Conservation (phyloP, 345 rosid genomes). For the Cochlearia excelsa region DNA sequence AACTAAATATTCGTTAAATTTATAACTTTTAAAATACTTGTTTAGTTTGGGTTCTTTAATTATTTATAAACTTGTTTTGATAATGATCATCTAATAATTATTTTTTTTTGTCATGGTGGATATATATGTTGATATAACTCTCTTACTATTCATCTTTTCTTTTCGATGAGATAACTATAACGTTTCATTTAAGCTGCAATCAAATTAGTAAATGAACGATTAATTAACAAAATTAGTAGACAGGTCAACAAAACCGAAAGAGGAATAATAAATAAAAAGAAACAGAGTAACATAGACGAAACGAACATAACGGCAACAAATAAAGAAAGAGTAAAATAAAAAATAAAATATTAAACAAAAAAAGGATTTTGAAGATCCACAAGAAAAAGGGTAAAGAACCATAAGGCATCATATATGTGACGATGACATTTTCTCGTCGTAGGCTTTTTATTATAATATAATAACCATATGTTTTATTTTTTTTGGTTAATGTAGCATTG, state of each 20-base stretch:
- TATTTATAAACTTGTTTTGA: too few relatives aligned
- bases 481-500: constrained; percentile 5
- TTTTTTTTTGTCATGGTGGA: too few relatives aligned
- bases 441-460: constrained; percentile 28
- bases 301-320: constrained; percentile 43
- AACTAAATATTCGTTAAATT: too few relatives aligned
- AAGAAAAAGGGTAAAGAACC: constrained; percentile 37
- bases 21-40: too few relatives aligned
- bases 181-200: constrained; percentile 31
- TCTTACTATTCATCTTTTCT: neutral
- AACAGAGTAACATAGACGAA: constrained; percentile 41
- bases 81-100: too few relatives aligned
- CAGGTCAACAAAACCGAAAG: constrained; percentile 40
- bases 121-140: neutral
- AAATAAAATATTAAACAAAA: neutral
- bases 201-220: constrained; percentile 24
- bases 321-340: constrained; percentile 4
- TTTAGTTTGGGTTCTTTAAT: too few relatives aligned
- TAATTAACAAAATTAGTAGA: constrained; percentile 33
- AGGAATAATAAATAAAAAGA: constrained; percentile 18
- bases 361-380: constrained; percentile 38
- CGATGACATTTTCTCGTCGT: constrained; percentile 16
- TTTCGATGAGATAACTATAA: constrained; percentile 1
- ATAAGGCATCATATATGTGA: constrained; percentile 4
- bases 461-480: too few relatives aligned